These are phyloP conservation scores for Babesia bovis DNA, from an alignment of 169 alveolate genomes.

Conservation along the genomic window DNA sequence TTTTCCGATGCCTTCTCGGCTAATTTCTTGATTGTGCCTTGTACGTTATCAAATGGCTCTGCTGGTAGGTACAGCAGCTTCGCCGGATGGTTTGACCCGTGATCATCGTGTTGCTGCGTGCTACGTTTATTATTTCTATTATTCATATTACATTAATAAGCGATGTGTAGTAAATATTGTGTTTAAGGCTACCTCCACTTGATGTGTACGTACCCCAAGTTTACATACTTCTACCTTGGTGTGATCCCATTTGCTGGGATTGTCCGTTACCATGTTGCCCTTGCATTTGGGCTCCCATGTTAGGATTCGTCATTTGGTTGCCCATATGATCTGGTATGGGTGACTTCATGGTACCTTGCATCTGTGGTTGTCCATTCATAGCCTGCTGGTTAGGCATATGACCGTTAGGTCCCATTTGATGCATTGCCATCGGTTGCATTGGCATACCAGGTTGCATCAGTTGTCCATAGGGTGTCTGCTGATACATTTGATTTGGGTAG, in stretches of 20 bases:
- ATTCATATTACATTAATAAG: neutral
- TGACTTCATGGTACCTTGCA: neutral
- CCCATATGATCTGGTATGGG: slow-evolving; percentile 14
- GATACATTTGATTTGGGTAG: slow-evolving; percentile 50
- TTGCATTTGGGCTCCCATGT: slow-evolving; percentile 22
- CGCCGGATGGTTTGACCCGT: too few species aligned
- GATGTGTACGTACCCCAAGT: neutral
- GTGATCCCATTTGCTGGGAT: slow-evolving; percentile 16
- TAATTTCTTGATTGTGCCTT: slow-evolving; percentile 10
- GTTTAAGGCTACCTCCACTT: too few species aligned
- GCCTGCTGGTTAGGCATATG: slow-evolving; percentile 23
- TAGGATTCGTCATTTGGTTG: neutral
- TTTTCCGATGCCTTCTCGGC: slow-evolving; percentile 50
- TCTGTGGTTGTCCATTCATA: slow-evolving; percentile 7
- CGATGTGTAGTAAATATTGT: neutral
- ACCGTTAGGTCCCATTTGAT: slow-evolving; percentile 22
- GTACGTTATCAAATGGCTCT: neutral
- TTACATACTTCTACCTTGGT: slow-evolving; percentile 6
- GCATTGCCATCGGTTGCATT: slow-evolving; percentile 13
- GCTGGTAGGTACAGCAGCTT: slow-evolving; percentile 31
- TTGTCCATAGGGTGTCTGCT: slow-evolving; percentile 28
- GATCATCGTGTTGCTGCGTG: too few species aligned
- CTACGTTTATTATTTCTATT: neutral
- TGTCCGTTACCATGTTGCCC: slow-evolving; percentile 9
- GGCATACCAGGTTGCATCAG: slow-evolving; percentile 48